Evolutionary conservation across 768 basidiomycete genomes (phyloP).

Genomic region (Daedalea quercina): DNA sequence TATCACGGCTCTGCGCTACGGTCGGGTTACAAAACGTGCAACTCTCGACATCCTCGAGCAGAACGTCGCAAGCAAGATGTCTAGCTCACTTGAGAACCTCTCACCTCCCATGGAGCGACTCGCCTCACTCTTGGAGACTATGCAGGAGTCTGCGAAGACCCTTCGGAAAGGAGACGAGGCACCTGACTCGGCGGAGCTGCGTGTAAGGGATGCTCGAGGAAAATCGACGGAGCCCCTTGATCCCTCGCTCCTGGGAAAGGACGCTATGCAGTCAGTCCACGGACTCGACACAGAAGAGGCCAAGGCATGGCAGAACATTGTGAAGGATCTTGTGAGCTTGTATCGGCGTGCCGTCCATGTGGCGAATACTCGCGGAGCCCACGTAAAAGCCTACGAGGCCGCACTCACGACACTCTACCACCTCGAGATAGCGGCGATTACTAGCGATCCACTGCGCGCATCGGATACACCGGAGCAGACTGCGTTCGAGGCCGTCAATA

Average conservation of each 20-base stretch:
- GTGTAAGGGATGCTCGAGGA: slow-evolving; percentile 2
- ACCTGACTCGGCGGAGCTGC: neutral
- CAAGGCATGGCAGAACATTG: slow-evolving; percentile 18
- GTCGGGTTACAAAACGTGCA: slow-evolving; percentile 29
- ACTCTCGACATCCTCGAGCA: slow-evolving; percentile 31
- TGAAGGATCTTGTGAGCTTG: slow-evolving; percentile 13
- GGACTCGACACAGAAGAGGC: slow-evolving; percentile 15
- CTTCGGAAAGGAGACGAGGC: neutral
- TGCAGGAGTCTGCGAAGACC: slow-evolving; percentile 12
- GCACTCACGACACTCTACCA: slow-evolving; percentile 26
- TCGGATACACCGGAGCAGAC: slow-evolving; percentile 19
- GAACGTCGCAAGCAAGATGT: slow-evolving; percentile 28
- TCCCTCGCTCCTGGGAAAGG: neutral
- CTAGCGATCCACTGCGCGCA: slow-evolving; percentile 12
- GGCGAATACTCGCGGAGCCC: slow-evolving; percentile 22
- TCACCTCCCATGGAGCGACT: slow-evolving; percentile 8
- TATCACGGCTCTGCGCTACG: slow-evolving; percentile 28
- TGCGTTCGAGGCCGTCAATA: slow-evolving; percentile 22
- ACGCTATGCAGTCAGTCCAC: slow-evolving; percentile 12
- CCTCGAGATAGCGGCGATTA: slow-evolving; percentile 20
- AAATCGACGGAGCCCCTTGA: slow-evolving; percentile 14
- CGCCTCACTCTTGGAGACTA: neutral
- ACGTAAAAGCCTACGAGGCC: slow-evolving; percentile 27
- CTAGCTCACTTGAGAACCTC: slow-evolving; percentile 13
- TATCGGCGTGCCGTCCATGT: slow-evolving; percentile 22